A percentile compares a stretch with the other conserved stretches of the same genome.
phyloP scores from a whole-genome alignment of 176 grass and related monocot genomes.

The Carex parvula region DNA sequence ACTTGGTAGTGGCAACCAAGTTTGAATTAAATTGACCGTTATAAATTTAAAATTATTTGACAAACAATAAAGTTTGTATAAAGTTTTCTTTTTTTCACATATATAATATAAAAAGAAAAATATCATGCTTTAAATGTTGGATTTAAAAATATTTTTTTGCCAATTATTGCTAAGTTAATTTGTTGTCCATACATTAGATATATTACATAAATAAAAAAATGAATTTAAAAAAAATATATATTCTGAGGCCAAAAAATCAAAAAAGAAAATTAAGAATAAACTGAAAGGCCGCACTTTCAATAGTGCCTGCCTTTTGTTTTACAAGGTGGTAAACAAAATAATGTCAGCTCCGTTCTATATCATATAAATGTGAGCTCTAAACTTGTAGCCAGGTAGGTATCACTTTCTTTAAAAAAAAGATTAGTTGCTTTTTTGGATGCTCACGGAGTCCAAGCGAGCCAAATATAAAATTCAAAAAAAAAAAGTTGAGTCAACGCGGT shows the following conservation, averaged over 20 bases:
- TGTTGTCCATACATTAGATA: neutral
- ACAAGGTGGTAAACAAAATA: neutral
- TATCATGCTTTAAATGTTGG: too few species aligned
- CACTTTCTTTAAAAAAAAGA: neutral
- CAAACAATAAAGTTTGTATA: too few species aligned
- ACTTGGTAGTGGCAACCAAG: too few species aligned
- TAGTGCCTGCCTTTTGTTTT: neutral
- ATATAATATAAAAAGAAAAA: too few species aligned
- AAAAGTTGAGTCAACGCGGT: neutral
- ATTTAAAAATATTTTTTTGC: neutral
- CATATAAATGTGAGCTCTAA: neutral
- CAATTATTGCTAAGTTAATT: neutral
- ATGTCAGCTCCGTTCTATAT: neutral
- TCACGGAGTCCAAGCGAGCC: conserved; percentile 7
- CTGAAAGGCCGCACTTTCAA: neutral
- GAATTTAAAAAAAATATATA: neutral
- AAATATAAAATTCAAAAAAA: conserved; percentile 8
- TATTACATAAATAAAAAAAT: too few species aligned
- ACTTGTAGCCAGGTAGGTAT: neutral
- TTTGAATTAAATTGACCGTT: too few species aligned
- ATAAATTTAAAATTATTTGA: too few species aligned
- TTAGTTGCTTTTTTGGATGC: conserved; percentile 9
- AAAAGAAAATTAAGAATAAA: too few species aligned
- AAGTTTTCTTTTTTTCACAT: too few species aligned
- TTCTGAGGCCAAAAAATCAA: too few species aligned